Evolutionary conservation across 169 alveolate species (phyloP), one percentile per base, ranked within the genome.

Genomic region (Eimeria praecox): DNA sequence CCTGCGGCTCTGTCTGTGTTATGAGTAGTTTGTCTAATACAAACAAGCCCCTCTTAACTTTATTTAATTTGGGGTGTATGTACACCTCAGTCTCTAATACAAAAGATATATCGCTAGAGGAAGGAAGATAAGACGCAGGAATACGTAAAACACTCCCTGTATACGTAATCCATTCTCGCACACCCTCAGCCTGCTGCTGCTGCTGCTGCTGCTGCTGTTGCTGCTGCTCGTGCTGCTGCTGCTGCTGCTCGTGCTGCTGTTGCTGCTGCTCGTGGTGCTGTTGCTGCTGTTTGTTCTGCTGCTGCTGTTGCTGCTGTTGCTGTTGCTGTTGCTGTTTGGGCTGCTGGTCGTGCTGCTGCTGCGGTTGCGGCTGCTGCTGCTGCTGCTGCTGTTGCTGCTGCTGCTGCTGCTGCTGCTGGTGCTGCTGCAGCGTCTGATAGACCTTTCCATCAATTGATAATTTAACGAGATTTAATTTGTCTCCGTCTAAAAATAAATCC

Each of bases 1-100:
- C 99, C 56, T 97, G 97, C 2, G 99, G 97, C 92, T 98, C 99
- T 85, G 99, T 97, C 94, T 98, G 99, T 0, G 99, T 97, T 38
- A 97, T 96, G 73, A 98, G 97, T 10, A 97, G 64, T 38, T 54
- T 77, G 54, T 62, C 73, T 6, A 30, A 62, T 27, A 30, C 88
- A 78, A 44, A 54, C 8, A 52, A 1, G 40, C 49, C 49, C 24
- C 10, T 33, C 49, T n/a, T 73, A 9, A 2, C 35, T 24, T 49
- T 73, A n/a, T 33, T 73, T 12, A 12, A 33, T 6, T n/a, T 38
- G n/a, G 54, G 46, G n/a, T 73, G 12, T 73, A 1, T n/a, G 1
- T 18, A 14, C 83, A 71, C 83, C 83, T 71, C 83, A 5, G 83
- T 71, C 83, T 30, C 49, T 22, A 71, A 3, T 30, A 62, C 9